Conservation (phyloP, 2,329 filamentous ascomycete species). For the Cladosporium colombiae region DNA sequence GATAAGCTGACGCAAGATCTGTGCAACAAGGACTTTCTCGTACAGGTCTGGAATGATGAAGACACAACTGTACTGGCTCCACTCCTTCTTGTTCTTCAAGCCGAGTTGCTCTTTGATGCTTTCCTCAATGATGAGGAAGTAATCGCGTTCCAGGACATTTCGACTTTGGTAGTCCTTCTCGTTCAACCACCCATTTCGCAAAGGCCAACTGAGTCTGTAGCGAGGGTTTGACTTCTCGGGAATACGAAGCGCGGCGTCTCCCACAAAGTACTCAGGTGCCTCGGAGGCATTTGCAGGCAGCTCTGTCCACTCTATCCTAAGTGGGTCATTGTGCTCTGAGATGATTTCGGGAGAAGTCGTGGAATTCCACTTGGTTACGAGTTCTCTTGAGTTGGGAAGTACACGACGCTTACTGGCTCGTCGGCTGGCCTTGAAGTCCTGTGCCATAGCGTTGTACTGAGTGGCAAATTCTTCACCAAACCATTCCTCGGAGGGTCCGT, state of each 20-base stretch:
- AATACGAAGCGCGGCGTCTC: conserved; percentile 78
- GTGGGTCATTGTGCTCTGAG: conserved; percentile 88
- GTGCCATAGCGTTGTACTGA: conserved; percentile 76
- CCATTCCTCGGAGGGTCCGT: conserved; percentile 71
- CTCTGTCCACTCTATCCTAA: conserved; percentile 95
- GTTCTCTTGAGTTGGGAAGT: conserved; percentile 93
- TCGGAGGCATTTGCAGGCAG: conserved; percentile 60
- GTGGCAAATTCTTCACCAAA: conserved; percentile 80
- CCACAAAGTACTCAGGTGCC: conserved; percentile 77
- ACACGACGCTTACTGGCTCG: conserved; percentile 91
- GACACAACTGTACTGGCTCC: conserved; percentile 92
- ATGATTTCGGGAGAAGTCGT: conserved; percentile 82
- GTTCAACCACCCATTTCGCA: conserved; percentile 83
- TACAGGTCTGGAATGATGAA: conserved; percentile 96
- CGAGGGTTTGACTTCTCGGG: conserved; percentile 85
- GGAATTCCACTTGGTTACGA: conserved; percentile 92
- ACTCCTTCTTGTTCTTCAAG: conserved; percentile 73
- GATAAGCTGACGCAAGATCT: conserved; percentile 80
- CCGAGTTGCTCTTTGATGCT: conserved; percentile 84
- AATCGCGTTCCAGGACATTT: conserved; percentile 80
- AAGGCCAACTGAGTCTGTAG: conserved; percentile 91
- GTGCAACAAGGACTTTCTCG: conserved; percentile 88
- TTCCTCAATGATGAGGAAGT: conserved; percentile 82
- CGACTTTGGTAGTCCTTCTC: conserved; percentile 83
- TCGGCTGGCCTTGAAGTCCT: conserved; percentile 87